These are phyloP conservation scores for Citrus sp. DNA, from an alignment of 345 rosid species.

Conservation along the genomic window DNA sequence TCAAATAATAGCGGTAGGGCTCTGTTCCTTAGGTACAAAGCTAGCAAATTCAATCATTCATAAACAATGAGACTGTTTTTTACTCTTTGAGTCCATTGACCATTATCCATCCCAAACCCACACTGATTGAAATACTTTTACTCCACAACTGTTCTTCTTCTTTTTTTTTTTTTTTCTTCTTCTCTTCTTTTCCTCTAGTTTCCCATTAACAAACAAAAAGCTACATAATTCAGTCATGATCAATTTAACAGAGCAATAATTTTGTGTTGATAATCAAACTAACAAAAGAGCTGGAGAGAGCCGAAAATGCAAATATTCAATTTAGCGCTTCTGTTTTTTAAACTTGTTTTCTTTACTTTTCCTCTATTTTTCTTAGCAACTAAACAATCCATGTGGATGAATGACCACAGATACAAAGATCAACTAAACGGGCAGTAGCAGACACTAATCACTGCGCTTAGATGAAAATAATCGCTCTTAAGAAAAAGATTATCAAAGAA, in stretches of 20 bases:
- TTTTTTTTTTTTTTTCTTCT: neutral
- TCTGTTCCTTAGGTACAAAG: neutral
- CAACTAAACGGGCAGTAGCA: neutral
- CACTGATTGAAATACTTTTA: too few relatives aligned
- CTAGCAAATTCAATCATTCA: neutral
- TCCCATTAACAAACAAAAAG: neutral
- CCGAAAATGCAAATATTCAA: neutral
- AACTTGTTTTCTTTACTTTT: neutral
- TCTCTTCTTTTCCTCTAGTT: neutral
- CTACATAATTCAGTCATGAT: neutral
- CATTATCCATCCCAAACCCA: neutral
- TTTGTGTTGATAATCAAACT: neutral
- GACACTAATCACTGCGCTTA: neutral
- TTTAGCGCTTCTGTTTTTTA: neutral
- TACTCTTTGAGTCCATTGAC: neutral
- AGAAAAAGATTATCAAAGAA: neutral
- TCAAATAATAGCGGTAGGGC: neutral
- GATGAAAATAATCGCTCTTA: neutral
- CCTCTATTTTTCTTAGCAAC: conserved; percentile 9
- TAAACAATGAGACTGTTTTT: neutral
- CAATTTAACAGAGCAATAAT: neutral
- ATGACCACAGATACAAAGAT: neutral
- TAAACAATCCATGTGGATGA: too few relatives aligned
- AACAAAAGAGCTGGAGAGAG: neutral
- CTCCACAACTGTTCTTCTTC: too few relatives aligned